Evolutionary conservation across 2,329 filamentous ascomycete species (phyloP).

Genomic region (Mycosphaerelloides madeirae): DNA sequence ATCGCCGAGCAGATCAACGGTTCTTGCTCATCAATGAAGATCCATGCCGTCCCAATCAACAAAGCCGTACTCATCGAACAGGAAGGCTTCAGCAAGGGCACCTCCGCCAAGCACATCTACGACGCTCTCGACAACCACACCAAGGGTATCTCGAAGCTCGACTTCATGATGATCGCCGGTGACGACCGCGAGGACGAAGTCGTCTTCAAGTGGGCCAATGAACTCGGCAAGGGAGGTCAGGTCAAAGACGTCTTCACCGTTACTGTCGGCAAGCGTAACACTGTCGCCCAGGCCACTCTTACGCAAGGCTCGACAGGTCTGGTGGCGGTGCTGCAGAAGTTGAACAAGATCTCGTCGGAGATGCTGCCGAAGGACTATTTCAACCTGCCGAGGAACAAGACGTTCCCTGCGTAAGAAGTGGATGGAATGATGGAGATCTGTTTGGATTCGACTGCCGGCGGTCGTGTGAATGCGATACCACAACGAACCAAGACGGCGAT

Average conservation of each 20-base stretch:
- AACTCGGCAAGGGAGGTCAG: conserved; percentile 53
- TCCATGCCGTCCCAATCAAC: conserved; percentile 74
- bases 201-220: conserved; percentile 91
- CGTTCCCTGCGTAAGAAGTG: conserved; percentile 12
- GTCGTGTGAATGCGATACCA: too few relatives aligned
- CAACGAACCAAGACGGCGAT: too few relatives aligned
- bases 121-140: conserved; percentile 36
- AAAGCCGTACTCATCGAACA: conserved; percentile 80
- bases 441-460: too few relatives aligned
- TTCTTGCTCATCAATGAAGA: conserved; percentile 74
- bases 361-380: conserved; percentile 25
- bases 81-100: conserved; percentile 80
- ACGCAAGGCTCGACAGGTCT: conserved; percentile 87
- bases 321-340: conserved; percentile 27
- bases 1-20: conserved; percentile 95
- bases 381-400: conserved; percentile 21
- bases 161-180: conserved; percentile 85
- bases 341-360: conserved; percentile 30
- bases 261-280: conserved; percentile 80
- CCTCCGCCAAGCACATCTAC: conserved; percentile 71
- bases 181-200: conserved; percentile 92
- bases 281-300: conserved; percentile 76
- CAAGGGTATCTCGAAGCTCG: conserved; percentile 45
- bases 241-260: conserved; percentile 69
- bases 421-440: too few relatives aligned